Evolutionary conservation across 2,329 filamentous ascomycete genomes (phyloP), one percentile per base, ranked within the genome.

Genomic region (Fusarium torreyae): DNA sequence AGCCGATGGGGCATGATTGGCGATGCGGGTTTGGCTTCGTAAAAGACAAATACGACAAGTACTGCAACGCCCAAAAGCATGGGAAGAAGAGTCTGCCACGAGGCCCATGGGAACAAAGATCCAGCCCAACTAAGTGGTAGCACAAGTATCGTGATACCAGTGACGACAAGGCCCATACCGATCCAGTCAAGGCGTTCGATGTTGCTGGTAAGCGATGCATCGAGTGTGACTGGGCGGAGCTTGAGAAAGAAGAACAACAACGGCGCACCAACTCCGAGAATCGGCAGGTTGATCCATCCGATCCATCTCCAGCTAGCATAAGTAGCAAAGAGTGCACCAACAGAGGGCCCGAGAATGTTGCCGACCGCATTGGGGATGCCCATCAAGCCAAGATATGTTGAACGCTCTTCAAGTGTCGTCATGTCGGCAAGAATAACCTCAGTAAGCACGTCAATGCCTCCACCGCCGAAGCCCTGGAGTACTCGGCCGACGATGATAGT

Each of bases 301-400:
- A 63, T 63, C 61, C 61, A 63, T 24, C 61, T 38, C 61, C 61
- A 63, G 18, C 38, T 63, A 4, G 44, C 33, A 20, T 63, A 63
- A 6, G 58, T 39, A 4, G 61, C 18, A 1, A 63, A 63, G 0
- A 63, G 34, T 9, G 61, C 61, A 1, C 49, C 61, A 1, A 57
- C 33, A 3, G 58, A 63, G 2, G 61, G 61, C 0, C 58, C 61
- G 1, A 63, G 13, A 11, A 63, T 63, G 8, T 63, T 63, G 2
- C 61, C 61, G 2, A 57, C 50, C 2, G 61, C 58, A 7, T 63
- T 63, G 0, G 61, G 58, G 1, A 63, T 57, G 2, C 61, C 61
- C 61, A 63, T 63, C 2, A 63, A 40, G 0, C 61, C 61, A 2
- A 63, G 31, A 9, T 63, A 63, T 4, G 18, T 63, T 0, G 61